Conservation (phyloP, 2,329 filamentous ascomycete species). For the Tolypocladium nubicola region DNA sequence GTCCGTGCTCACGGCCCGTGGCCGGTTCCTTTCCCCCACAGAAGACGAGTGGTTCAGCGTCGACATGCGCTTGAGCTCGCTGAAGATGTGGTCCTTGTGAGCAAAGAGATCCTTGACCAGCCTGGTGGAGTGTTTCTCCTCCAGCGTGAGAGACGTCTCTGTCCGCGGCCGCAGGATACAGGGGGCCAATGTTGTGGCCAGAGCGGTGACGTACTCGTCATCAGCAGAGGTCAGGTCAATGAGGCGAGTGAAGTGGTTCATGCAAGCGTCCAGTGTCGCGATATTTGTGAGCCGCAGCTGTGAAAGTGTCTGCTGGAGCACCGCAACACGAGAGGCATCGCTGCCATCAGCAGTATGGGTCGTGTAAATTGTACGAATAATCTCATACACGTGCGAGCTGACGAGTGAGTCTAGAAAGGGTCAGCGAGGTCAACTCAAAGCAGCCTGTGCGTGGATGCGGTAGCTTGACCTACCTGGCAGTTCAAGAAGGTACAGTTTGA, state of each 20-base stretch:
- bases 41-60: slow-evolving; percentile 56
- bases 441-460: not conserved
- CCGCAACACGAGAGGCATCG: slow-evolving; percentile 71
- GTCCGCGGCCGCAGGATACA: slow-evolving; percentile 80
- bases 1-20: slow-evolving; percentile 84
- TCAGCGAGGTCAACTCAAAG: slow-evolving; percentile 11
- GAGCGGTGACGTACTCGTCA: slow-evolving; percentile 66
- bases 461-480: slow-evolving; percentile 61
- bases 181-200: slow-evolving; percentile 67
- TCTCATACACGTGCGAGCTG: slow-evolving; percentile 96
- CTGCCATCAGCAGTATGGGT: slow-evolving; percentile 67
- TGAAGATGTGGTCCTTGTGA: slow-evolving; percentile 92
- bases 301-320: slow-evolving; percentile 90
- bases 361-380: slow-evolving; percentile 92
- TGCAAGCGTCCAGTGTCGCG: slow-evolving; percentile 93
- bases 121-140: slow-evolving; percentile 86
- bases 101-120: slow-evolving; percentile 85
- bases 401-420: slow-evolving; percentile 73
- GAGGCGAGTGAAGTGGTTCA: slow-evolving; percentile 94
- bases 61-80: slow-evolving; percentile 85
- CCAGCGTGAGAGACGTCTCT: slow-evolving; percentile 86
- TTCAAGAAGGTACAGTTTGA: slow-evolving; percentile 92
- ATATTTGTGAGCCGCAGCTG: slow-evolving; percentile 95
- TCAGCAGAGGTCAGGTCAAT: slow-evolving; percentile 96
- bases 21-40: slow-evolving; percentile 41